phyloP scores from a whole-genome alignment of 169 alveolate species.

The Cryptosporidium muris region DNA sequence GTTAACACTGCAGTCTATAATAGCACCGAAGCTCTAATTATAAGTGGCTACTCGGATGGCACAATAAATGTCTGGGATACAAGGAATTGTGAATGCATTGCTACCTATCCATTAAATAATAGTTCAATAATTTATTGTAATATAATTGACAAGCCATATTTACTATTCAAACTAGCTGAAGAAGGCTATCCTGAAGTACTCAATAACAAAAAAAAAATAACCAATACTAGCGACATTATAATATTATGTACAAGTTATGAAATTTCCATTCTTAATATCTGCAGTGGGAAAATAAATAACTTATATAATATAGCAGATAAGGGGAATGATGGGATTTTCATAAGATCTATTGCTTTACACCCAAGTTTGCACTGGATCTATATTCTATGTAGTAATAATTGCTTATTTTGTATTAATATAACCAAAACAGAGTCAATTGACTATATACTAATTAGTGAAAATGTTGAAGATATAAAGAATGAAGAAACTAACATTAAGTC shows the following conservation, averaged over 20 bases:
- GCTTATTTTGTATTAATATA: too few species aligned
- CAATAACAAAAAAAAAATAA: background rate
- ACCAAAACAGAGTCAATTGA: too few species aligned
- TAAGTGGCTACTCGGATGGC: constrained; percentile 39
- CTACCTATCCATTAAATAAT: constrained; percentile 20
- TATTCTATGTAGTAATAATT: too few species aligned
- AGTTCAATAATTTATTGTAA: constrained; percentile 16
- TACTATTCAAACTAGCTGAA: background rate
- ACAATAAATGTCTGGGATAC: constrained; percentile 44
- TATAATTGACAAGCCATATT: background rate
- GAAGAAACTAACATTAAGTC: too few species aligned
- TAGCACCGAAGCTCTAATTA: constrained; percentile 31
- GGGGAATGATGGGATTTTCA: too few species aligned
- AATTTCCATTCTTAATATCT: constrained; percentile 12
- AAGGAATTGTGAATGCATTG: constrained; percentile 15
- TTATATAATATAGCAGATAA: background rate
- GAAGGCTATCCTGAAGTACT: background rate
- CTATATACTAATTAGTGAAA: too few species aligned
- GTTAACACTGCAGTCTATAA: constrained; percentile 18
- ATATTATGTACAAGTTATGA: constrained; percentile 11
- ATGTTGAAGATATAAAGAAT: too few species aligned
- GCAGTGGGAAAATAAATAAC: constrained; percentile 21
- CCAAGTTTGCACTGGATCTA: too few species aligned
- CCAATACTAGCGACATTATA: constrained; percentile 18
- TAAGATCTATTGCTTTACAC: too few species aligned